Conservation (phyloP, 1,284 basidiomycete species). For the Pascua guehoae region DNA sequence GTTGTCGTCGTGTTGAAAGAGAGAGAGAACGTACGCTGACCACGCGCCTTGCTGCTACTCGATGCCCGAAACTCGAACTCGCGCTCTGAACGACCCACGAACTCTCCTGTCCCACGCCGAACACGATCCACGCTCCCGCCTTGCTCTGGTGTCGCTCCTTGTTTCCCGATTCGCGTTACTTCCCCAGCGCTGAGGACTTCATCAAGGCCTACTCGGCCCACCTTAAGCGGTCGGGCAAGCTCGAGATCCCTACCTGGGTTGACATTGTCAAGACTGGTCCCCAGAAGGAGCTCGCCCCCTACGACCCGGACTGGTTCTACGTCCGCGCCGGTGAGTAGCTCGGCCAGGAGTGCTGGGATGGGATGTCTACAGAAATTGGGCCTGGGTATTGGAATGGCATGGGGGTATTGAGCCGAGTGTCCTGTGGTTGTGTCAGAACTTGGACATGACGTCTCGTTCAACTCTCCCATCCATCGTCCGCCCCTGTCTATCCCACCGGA, state of each 20-base stretch:
- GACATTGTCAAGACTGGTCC: slow-evolving; percentile 98
- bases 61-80: no score
- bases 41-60: no score
- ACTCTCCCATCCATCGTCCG: background rate
- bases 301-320: slow-evolving; percentile 99
- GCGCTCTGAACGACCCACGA: no score
- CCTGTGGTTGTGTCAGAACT: background rate
- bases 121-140: no score
- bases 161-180: no score
- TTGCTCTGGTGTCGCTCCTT: no score
- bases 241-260: slow-evolving; percentile 98
- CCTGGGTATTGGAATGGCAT: background rate
- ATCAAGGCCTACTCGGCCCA: slow-evolving; percentile 82
- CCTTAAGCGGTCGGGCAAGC: slow-evolving; percentile 63
- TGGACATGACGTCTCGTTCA: background rate
- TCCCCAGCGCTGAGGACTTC: slow-evolving; percentile 56
- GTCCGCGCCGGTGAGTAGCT: slow-evolving; percentile 74
- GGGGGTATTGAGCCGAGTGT: background rate
- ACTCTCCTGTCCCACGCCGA: no score
- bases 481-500: background rate
- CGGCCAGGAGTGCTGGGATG: background rate
- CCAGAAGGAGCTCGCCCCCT: slow-evolving; percentile 97
- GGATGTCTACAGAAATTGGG: background rate
- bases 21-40: no score
- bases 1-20: no score